These are phyloP conservation scores for Penicillium sp. DNA, from an alignment of 2,329 filamentous ascomycete genomes.

Conservation along the genomic window DNA sequence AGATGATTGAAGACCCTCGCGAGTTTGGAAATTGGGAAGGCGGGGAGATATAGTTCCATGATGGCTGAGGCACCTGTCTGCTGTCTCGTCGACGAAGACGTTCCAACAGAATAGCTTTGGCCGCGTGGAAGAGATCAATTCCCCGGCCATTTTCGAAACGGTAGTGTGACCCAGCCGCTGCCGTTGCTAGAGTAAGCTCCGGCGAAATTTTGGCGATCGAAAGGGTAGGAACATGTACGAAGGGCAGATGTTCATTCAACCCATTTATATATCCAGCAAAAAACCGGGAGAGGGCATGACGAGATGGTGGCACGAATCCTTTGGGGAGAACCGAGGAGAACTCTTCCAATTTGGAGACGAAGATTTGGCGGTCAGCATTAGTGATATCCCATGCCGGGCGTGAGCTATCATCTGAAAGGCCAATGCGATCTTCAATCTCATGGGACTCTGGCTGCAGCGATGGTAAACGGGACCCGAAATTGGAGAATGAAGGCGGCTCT, in stretches of 20 bases:
- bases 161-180: conserved; percentile 55
- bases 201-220: conserved; percentile 50
- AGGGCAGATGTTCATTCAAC: conserved; percentile 56
- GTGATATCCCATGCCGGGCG: conserved; percentile 53
- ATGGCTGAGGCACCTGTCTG: conserved; percentile 45
- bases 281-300: conserved; percentile 53
- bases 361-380: conserved; percentile 50
- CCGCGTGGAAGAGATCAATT: conserved; percentile 62
- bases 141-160: conserved; percentile 55
- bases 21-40: conserved; percentile 44
- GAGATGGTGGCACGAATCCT: conserved; percentile 53
- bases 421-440: conserved; percentile 49
- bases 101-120: conserved; percentile 58
- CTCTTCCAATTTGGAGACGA: conserved; percentile 50
- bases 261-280: conserved; percentile 58
- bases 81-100: conserved; percentile 57
- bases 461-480: conserved; percentile 53
- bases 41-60: conserved; percentile 48
- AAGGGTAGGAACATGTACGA: conserved; percentile 56
- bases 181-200: conserved; percentile 56
- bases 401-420: conserved; percentile 47
- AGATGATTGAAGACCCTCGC: conserved; percentile 45
- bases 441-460: conserved; percentile 53
- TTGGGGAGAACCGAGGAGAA: conserved; percentile 52
- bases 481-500: conserved; percentile 52